phyloP scores from a whole-genome alignment of 106 monocot species.

The Posidonia australis region DNA sequence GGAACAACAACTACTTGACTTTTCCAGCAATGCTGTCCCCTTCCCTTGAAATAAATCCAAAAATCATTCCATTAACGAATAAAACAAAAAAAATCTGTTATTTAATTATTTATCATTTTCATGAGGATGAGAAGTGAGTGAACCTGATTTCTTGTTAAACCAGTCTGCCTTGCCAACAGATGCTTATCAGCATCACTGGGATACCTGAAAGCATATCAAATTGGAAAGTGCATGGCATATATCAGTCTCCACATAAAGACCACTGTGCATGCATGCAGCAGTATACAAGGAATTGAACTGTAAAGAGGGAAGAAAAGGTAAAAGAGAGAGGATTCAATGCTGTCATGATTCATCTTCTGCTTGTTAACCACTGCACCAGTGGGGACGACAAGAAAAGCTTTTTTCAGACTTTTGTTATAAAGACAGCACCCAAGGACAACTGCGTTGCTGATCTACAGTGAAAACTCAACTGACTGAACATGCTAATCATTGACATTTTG shows the following conservation, averaged over 20 bases:
- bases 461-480: too few species aligned
- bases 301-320: conserved; percentile 7
- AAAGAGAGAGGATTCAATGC: conserved; percentile 12
- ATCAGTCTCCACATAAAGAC: neutral
- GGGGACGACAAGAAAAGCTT: too few species aligned
- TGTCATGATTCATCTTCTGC: too few species aligned
- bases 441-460: too few species aligned
- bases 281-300: neutral
- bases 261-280: neutral
- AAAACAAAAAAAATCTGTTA: neutral
- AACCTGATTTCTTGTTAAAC: conserved; percentile 83
- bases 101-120: neutral
- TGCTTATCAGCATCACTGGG: conserved; percentile 96
- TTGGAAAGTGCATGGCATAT: neutral
- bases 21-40: too few species aligned
- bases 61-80: neutral
- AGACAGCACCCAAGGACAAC: too few species aligned
- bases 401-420: too few species aligned
- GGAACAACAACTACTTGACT: too few species aligned
- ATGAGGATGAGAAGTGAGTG: neutral
- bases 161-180: conserved; percentile 86
- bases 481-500: too few species aligned
- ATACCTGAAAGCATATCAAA: conserved; percentile 43
- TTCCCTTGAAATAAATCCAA: conserved; percentile 1
- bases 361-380: too few species aligned